Conservation (phyloP, 1,139 yeast species). For the Kodamaea anthophila region DNA sequence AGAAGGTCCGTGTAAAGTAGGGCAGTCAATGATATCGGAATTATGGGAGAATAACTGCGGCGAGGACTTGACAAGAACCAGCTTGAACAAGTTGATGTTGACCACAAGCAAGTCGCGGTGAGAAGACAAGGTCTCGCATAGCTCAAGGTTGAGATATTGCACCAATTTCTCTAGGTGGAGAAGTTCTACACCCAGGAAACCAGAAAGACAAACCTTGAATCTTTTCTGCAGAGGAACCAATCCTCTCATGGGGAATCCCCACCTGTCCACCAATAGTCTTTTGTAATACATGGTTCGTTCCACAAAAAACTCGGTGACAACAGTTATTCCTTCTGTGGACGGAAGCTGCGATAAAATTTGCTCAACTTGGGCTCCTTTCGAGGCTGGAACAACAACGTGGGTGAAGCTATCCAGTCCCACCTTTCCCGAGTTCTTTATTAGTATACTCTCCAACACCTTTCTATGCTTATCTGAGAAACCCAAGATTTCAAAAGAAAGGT, state of each 20-base stretch:
- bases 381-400: constrained; percentile 39
- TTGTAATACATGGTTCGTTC: constrained; percentile 71
- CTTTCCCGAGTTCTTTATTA: constrained; percentile 40
- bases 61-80: constrained; percentile 28
- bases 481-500: constrained; percentile 29
- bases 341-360: constrained; percentile 24
- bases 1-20: constrained; percentile 27
- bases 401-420: constrained; percentile 19
- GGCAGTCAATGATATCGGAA: constrained; percentile 31
- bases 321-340: constrained; percentile 18
- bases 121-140: constrained; percentile 46
- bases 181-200: constrained; percentile 78
- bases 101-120: constrained; percentile 60
- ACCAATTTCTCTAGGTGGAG: constrained; percentile 68
- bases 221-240: constrained; percentile 26
- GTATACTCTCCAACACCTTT: constrained; percentile 28
- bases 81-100: constrained; percentile 47
- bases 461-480: constrained; percentile 34
- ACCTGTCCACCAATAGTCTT: constrained; percentile 52
- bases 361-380: constrained; percentile 23
- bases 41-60: constrained; percentile 34
- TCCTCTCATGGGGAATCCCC: constrained; percentile 61
- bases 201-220: constrained; percentile 61
- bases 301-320: constrained; percentile 78
- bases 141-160: constrained; percentile 42